phyloP scores from a whole-genome alignment of 768 basidiomycete species.

The Epithele typhae region DNA sequence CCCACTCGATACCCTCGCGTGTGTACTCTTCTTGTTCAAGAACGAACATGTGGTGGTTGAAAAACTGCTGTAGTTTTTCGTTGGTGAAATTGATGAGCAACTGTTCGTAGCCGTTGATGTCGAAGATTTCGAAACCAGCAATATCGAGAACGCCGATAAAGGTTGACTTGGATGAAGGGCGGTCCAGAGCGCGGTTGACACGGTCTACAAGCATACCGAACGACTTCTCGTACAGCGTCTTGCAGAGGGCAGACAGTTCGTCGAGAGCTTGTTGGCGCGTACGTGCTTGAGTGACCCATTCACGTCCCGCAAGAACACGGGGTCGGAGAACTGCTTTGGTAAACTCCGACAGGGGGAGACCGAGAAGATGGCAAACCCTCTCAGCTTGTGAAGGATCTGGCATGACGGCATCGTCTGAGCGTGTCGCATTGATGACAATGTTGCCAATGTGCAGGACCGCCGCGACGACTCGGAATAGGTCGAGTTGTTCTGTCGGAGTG shows the following conservation, averaged over 20 bases:
- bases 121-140: constrained; percentile 97
- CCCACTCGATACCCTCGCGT: constrained; percentile 95
- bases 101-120: constrained; percentile 93
- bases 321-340: constrained; percentile 85
- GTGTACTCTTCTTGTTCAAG: constrained; percentile 99
- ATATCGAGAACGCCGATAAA: constrained; percentile 99
- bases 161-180: constrained; percentile 85
- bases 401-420: constrained; percentile 77
- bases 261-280: constrained; percentile 90
- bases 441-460: constrained; percentile 96
- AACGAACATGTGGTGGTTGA: constrained; percentile 99
- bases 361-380: constrained; percentile 87
- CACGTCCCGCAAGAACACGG: constrained; percentile 87
- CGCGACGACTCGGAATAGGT: constrained; percentile 92
- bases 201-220: constrained; percentile 93
- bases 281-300: constrained; percentile 94
- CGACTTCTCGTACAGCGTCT: constrained; percentile 95
- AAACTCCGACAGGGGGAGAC: constrained; percentile 84
- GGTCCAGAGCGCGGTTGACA: constrained; percentile 90
- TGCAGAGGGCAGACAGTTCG: constrained; percentile 87
- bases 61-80: constrained; percentile 96
- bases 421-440: constrained; percentile 73
- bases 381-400: constrained; percentile 81
- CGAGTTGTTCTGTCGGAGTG: constrained; percentile 74
- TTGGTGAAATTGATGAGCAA: constrained; percentile 98